A percentile compares a stretch with the other conserved stretches of the same genome.
Evolutionary conservation across 2,329 filamentous ascomycete genomes (phyloP).

Genomic region (Pseudocercospora vitis): DNA sequence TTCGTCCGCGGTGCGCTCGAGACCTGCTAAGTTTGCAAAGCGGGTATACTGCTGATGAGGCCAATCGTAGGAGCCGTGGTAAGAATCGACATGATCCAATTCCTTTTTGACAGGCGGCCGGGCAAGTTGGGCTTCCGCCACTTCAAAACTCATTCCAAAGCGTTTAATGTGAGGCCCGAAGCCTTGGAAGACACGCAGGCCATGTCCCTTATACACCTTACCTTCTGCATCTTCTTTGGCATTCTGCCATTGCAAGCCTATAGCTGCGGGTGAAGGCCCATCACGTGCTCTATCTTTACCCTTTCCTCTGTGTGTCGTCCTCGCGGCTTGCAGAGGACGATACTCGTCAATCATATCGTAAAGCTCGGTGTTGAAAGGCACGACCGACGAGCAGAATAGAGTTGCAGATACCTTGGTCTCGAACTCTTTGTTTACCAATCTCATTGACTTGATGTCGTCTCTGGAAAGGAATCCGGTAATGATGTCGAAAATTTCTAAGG

Average conservation of each 20-base stretch:
- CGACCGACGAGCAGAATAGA: constrained; percentile 63
- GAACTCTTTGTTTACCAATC: constrained; percentile 61
- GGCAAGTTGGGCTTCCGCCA: constrained; percentile 55
- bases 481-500: constrained; percentile 62
- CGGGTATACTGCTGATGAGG: constrained; percentile 60
- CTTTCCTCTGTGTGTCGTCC: constrained; percentile 8
- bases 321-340: neutral
- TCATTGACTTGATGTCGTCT: constrained; percentile 60
- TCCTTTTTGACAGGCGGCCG: constrained; percentile 58
- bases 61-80: constrained; percentile 68
- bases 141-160: constrained; percentile 68
- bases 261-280: constrained; percentile 25
- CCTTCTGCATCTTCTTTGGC: constrained; percentile 40
- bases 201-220: constrained; percentile 55
- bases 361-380: constrained; percentile 65
- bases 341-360: constrained; percentile 54
- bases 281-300: constrained; percentile 24
- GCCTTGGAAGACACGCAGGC: constrained; percentile 61
- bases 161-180: constrained; percentile 61
- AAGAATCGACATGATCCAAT: constrained; percentile 56
- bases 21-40: constrained; percentile 58
- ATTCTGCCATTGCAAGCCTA: constrained; percentile 44
- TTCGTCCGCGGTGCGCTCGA: constrained; percentile 65
- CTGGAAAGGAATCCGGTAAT: constrained; percentile 59
- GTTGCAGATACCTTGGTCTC: constrained; percentile 58